Conservation (phyloP, 768 basidiomycete species). For the Tulasnella sp. region DNA sequence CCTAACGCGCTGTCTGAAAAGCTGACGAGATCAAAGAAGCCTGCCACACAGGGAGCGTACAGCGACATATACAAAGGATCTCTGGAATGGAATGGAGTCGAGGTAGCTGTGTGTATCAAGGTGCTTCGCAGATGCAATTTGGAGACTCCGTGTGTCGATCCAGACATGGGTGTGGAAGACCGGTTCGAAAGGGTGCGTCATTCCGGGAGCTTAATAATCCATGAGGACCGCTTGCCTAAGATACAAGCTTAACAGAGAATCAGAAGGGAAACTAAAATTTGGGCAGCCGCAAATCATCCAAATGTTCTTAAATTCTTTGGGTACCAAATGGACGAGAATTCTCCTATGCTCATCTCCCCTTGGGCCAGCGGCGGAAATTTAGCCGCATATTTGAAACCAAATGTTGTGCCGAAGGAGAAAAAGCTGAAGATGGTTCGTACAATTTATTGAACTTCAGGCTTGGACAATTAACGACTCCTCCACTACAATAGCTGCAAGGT, state of each 20-base stretch:
- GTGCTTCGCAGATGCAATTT: neutral
- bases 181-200: neutral
- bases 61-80: neutral
- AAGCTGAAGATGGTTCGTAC: neutral
- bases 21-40: neutral
- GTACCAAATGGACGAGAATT: neutral
- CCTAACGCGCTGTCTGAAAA: neutral
- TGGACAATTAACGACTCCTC: no score
- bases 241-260: neutral
- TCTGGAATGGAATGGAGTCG: neutral
- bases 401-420: neutral
- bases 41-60: neutral
- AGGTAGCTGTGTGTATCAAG: neutral
- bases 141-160: neutral
- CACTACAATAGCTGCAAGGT: constrained; percentile 28
- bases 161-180: neutral
- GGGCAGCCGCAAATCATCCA: neutral
- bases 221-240: neutral
- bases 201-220: neutral
- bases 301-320: neutral
- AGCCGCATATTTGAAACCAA: neutral
- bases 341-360: neutral
- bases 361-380: neutral
- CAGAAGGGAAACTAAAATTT: neutral
- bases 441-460: no score